Evolutionary conservation across 371 early-diverging fungal species (phyloP).

Genomic region (Mortierella sp.): DNA sequence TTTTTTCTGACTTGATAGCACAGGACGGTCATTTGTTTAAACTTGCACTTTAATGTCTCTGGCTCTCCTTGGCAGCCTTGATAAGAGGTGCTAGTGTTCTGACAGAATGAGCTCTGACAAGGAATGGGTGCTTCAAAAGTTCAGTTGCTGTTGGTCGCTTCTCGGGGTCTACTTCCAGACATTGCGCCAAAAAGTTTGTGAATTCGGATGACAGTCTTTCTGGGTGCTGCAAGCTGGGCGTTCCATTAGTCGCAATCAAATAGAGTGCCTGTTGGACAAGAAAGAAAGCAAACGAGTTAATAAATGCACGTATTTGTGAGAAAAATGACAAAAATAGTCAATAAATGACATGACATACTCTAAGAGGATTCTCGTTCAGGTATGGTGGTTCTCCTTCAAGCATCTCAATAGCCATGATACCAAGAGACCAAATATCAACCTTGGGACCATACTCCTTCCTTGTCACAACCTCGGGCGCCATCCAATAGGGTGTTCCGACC

Average conservation of each 20-base stretch:
- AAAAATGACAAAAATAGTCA: not conserved
- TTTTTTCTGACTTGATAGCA: no score
- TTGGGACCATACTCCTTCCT: conserved; percentile 94
- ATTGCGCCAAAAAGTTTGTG: conserved; percentile 85
- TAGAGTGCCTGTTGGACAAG: conserved; percentile 77
- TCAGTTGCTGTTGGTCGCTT: conserved; percentile 86
- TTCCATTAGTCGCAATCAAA: conserved; percentile 97
- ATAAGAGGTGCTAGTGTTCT: conserved; percentile 91
- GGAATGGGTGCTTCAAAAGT: conserved; percentile 88
- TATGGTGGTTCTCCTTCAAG: conserved; percentile 96
- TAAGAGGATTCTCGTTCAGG: conserved; percentile 90
- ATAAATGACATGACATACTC: conserved; percentile 42
- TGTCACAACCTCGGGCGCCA: conserved; percentile 97
- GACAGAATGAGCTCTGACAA: conserved; percentile 89
- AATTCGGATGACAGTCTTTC: conserved; percentile 85
- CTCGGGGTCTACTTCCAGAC: conserved; percentile 90
- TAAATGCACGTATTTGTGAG: not conserved
- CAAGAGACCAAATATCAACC: conserved; percentile 98
- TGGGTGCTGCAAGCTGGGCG: conserved; percentile 92
- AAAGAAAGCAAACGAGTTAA: not conserved
- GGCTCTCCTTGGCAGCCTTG: conserved; percentile 82
- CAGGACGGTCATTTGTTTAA: not conserved
- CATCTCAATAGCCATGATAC: conserved; percentile 97
- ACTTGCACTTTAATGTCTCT: conserved; percentile 23
- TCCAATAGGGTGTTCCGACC: conserved; percentile 96